Percentiles rank a stretch among this genome's conserved stretches.
phyloP scores from a whole-genome alignment of 2,329 filamentous ascomycete species.

The Curvularia verruculosa region DNA sequence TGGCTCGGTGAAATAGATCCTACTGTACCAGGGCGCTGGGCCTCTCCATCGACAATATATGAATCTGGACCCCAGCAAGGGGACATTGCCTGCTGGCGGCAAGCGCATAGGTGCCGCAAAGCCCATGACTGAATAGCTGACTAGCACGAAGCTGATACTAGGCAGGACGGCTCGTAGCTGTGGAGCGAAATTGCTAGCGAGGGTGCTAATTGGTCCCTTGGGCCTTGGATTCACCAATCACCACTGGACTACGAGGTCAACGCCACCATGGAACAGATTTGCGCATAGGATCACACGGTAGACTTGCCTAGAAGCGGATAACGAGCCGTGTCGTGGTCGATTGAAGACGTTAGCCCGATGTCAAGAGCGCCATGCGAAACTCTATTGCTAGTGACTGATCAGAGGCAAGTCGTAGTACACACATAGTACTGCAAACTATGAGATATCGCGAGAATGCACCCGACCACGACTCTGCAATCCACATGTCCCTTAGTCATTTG shows the following conservation, averaged over 20 bases:
- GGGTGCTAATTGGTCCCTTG: background rate
- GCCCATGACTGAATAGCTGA: constrained; percentile 3
- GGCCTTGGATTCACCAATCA: constrained; percentile 6
- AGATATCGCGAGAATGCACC: constrained; percentile 1
- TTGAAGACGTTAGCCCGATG: background rate
- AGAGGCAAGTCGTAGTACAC: background rate
- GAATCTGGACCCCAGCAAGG: constrained; percentile 9
- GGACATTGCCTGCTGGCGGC: background rate
- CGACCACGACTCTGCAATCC: background rate
- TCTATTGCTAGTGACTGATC: background rate
- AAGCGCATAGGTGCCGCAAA: constrained; percentile 5
- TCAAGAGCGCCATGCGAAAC: constrained; percentile 5
- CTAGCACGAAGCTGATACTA: constrained; percentile 1
- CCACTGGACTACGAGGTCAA: background rate
- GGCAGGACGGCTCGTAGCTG: constrained; percentile 5
- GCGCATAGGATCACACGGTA: constrained; percentile 8
- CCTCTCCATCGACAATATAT: constrained; percentile 4
- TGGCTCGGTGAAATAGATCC: constrained; percentile 5
- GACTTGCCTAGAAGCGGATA: constrained; percentile 1
- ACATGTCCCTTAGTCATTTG: constrained; percentile 1
- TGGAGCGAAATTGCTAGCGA: constrained; percentile 4
- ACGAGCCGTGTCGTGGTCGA: background rate
- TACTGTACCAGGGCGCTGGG: background rate
- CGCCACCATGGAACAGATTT: background rate
- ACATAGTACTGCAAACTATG: background rate